phyloP scores from a whole-genome alignment of 345 rosid species.

The Eucalyptus regnans region DNA sequence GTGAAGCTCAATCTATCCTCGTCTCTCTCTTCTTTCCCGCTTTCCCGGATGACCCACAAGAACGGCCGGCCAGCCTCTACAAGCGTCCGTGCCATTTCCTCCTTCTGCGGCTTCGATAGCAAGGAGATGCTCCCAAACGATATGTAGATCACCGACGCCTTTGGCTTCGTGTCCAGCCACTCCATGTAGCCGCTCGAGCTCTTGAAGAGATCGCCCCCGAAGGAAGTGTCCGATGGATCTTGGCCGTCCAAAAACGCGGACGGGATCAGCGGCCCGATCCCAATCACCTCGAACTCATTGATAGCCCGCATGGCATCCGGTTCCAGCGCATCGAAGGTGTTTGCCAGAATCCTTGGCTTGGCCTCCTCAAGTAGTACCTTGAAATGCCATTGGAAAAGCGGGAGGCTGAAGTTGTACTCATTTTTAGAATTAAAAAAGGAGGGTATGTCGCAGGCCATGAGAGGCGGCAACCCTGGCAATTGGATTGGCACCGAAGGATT shows the following conservation, averaged over 20 bases:
- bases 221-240: not conserved
- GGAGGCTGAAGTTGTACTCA: not conserved
- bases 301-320: slow-evolving; percentile 13
- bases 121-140: not conserved
- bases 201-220: not conserved
- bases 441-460: not conserved
- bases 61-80: not conserved
- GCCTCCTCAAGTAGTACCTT: slow-evolving; percentile 17
- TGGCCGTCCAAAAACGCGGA: not conserved
- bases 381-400: slow-evolving; percentile 11
- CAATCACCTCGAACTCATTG: not conserved
- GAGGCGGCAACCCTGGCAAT: not conserved
- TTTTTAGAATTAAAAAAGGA: not conserved
- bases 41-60: slow-evolving; percentile 5
- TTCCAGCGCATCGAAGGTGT: slow-evolving; percentile 50
- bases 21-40: not conserved
- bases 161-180: not conserved
- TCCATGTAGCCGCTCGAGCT: not conserved
- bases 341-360: slow-evolving; percentile 28
- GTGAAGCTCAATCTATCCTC: not conserved
- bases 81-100: not conserved
- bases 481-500: not conserved
- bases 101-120: not conserved
- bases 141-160: not conserved
- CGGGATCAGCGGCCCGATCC: not conserved